These are phyloP conservation scores for Boletus fagicola DNA, from an alignment of 768 basidiomycete species.

Conservation along the genomic window DNA sequence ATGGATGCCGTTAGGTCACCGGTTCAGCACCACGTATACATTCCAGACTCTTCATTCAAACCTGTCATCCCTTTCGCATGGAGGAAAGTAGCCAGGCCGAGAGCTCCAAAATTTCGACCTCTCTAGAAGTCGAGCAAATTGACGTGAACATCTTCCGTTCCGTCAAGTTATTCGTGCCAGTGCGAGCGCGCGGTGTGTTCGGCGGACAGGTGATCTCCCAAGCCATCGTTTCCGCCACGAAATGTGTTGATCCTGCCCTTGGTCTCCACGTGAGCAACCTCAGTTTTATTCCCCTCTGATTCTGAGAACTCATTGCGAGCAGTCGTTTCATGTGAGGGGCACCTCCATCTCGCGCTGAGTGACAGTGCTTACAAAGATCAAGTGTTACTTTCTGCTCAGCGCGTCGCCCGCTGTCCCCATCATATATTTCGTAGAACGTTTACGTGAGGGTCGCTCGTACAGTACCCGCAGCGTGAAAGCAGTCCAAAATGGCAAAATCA, in stretches of 20 bases:
- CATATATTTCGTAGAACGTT: constrained; percentile 72
- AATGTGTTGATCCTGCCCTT: constrained; percentile 62
- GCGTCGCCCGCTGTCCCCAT: constrained; percentile 73
- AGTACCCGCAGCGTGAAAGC: constrained; percentile 63
- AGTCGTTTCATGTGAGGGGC: constrained; percentile 69
- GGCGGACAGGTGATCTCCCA: constrained; percentile 92
- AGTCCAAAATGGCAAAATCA: constrained; percentile 48
- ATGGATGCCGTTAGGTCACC: not conserved
- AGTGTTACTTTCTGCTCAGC: constrained; percentile 83
- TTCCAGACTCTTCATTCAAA: not conserved
- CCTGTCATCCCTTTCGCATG: constrained; percentile 23
- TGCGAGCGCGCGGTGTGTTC: constrained; percentile 68
- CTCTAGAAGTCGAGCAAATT: constrained; percentile 75
- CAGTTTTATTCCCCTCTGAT: not conserved
- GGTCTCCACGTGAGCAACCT: constrained; percentile 63
- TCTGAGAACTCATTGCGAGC: not conserved
- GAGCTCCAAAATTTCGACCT: constrained; percentile 65
- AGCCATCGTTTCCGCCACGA: constrained; percentile 78
- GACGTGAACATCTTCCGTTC: constrained; percentile 79
- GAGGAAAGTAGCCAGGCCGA: constrained; percentile 50
- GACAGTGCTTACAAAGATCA: constrained; percentile 9
- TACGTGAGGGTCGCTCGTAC: constrained; percentile 75
- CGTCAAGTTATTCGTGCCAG: constrained; percentile 65
- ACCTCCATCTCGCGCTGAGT: not conserved
- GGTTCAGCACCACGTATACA: not conserved